Base-by-base conservation (phyloP, 1,139 yeast species). In the Diutina neorugosa region DNA sequence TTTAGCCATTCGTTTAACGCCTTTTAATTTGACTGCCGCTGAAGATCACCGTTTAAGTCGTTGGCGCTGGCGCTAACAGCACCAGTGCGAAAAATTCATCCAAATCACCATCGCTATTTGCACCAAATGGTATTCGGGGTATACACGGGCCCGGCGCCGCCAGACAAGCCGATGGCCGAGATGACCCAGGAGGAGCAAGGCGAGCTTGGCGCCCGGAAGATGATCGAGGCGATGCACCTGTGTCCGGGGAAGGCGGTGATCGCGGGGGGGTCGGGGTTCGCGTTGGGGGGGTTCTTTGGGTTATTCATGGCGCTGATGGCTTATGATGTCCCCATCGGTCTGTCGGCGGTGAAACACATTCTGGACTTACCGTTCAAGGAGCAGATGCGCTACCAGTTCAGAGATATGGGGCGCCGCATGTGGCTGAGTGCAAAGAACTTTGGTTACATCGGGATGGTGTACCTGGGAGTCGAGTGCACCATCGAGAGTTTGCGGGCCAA, bases 241-340 rank as follows among this genome's bases (percentile, higher is more conserved):
- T 93, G 98, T 70, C 97, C 98, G 0, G 98, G 98, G 21, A 93
- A 93, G 67, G 81, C 96, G 0, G 82, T 77, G 42, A 82, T 91
- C 76, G 87, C 96, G 18, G 98, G 97, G 56, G 97, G 84, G 20
- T 84, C 96, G 18, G 98, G 98, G 49, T 93, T 90, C 69, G 93
- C 85, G 44, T 80, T 93, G 51, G 98, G 98, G 70, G 98, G 97
- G 58, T 87, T 91, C 57, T 90, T 93, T 66, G 98, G 98, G 57
- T 73, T 93, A 53, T 91, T 93, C 71, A 93, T 93, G 98, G 96
- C 98, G 3, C 85, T 96, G 52, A 84, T 83, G 86, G 82, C 90
- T 1, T 86, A 86, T 63, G 96, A 87, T 68, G 87, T 86, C 1
- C 90, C 94, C 1, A 74, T 84, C 37, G 93, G 85, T 7, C 68